Evolutionary conservation across 1,284 basidiomycete genomes (phyloP), one percentile per base, ranked within the genome.

Genomic region (Malassezia equina): DNA sequence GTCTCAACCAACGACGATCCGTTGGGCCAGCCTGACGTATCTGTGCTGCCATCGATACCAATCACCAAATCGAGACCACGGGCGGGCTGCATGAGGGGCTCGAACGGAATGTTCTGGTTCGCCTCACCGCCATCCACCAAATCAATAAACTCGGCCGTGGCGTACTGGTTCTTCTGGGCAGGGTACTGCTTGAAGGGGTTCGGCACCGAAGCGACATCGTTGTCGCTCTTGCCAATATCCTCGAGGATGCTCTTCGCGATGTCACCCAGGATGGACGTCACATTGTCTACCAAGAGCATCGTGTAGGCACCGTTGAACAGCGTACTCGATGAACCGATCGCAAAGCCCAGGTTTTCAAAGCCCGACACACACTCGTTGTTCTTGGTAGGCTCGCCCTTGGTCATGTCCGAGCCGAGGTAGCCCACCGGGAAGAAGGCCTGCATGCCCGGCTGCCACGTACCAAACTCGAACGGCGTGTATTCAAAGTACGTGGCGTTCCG

Each of bases 1-100:
- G 76, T 76, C 19, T 75, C 73, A 24, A 68, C 61, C 4, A 80
- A 67, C 2, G 78, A 71, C 0, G 78, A 77, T 4, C 78, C 78
- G 65, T 86, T 86, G 47, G 85, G 84, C 82, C 82, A 87, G 47
- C 29, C 25, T 55, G 80, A 77, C 11, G 51, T 55, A 45, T 83
- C 81, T 56, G 81, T 78, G 52, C 81, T 82, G 4, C 78, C 78
- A 65, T 88, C 86, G 7, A 85, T 69, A 1, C 81, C 83, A n/a
- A 88, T 78, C 50, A 88, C 78, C 4, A 84, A 78, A 68, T 88
- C 86, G 25, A 87, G 51, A 0, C 66, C 76, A 40, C 86, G 78
- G 0, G 80, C 80, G 42, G 80, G 82, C 40, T 85, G 81, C 52
- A 87, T 78, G 7, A 85, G 69, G 4, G 83, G 80, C 9, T 79